phyloP scores from a whole-genome alignment of 768 basidiomycete genomes.

The Boletus speciosus region DNA sequence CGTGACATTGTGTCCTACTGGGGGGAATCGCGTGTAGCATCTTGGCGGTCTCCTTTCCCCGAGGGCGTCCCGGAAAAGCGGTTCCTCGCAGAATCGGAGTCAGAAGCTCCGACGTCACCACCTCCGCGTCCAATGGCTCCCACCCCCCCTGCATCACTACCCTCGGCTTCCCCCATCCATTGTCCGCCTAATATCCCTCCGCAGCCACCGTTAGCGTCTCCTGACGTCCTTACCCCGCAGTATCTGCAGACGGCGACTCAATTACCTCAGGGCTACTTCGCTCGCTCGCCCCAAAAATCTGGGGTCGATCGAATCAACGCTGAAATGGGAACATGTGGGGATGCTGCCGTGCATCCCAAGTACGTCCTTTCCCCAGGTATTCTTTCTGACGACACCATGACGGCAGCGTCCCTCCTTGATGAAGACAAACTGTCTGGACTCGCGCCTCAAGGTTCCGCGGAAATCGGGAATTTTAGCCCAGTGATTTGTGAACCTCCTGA shows the following conservation, averaged over 20 bases:
- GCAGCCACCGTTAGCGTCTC: slow-evolving; percentile 15
- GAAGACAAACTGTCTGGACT: slow-evolving; percentile 10
- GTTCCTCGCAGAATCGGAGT: slow-evolving; percentile 14
- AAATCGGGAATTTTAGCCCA: slow-evolving; percentile 24
- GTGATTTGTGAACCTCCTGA: slow-evolving; percentile 31
- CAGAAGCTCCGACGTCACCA: slow-evolving; percentile 18
- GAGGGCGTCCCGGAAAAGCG: slow-evolving; percentile 23
- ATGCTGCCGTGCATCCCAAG: slow-evolving; percentile 17
- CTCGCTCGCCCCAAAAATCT: slow-evolving; percentile 21
- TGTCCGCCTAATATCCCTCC: slow-evolving; percentile 14
- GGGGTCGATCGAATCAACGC: slow-evolving; percentile 28
- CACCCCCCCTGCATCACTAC: slow-evolving; percentile 15
- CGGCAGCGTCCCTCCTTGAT: slow-evolving; percentile 13
- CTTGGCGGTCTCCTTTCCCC: slow-evolving; percentile 14
- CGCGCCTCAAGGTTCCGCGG: slow-evolving; percentile 20
- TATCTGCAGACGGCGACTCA: slow-evolving; percentile 20
- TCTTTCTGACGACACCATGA: slow-evolving; percentile 12
- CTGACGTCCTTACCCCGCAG: slow-evolving; percentile 22
- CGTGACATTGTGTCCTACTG: slow-evolving; percentile 19
- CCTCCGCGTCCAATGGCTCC: slow-evolving; percentile 20
- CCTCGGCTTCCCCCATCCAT: slow-evolving; percentile 10
- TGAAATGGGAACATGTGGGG: slow-evolving; percentile 9
- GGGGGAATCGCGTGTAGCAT: slow-evolving; percentile 10
- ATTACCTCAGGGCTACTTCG: slow-evolving; percentile 28
- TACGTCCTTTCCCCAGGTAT: slow-evolving; percentile 15